Percentiles rank a stretch among this genome's conserved stretches.
Conservation (phyloP, 228 moss, liverwort and hornwort species). For the Sphagnum fallax region DNA sequence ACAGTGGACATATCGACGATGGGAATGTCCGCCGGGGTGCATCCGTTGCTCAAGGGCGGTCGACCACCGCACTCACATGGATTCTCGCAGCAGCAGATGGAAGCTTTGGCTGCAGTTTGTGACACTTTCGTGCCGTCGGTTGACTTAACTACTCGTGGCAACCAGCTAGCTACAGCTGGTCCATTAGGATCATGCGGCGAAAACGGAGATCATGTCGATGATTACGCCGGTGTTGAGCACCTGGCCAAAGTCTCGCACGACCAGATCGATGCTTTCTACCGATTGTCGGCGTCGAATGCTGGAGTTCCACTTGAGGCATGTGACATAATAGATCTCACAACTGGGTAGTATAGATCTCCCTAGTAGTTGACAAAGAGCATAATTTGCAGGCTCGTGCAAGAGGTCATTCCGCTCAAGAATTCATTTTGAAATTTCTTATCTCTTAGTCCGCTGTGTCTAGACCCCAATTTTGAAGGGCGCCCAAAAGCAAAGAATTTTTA, state of each 20-base stretch:
- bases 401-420: background rate
- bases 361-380: background rate
- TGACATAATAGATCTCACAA: background rate
- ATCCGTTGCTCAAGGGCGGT: conserved; percentile 28
- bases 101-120: conserved; percentile 21
- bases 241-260: conserved; percentile 16
- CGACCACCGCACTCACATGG: conserved; percentile 10
- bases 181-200: no score
- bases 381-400: background rate
- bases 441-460: no score
- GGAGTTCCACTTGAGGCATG: conserved; percentile 20
- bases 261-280: conserved; percentile 23
- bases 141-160: conserved; percentile 1
- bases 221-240: conserved; percentile 32
- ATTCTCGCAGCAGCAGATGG: conserved; percentile 20
- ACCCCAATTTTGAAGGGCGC: background rate
- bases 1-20: no score
- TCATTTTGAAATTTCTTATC: no score
- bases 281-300: conserved; percentile 15
- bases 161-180: background rate
- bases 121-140: conserved; percentile 33
- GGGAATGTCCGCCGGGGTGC: conserved; percentile 1
- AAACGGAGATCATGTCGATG: conserved; percentile 3
- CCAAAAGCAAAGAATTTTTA: background rate
- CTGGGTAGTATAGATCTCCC: background rate